Evolutionary conservation across 495 filamentous ascomycete genomes (phyloP), one percentile per base, ranked within the genome.

Genomic region (Annulohypoxylon stygium): DNA sequence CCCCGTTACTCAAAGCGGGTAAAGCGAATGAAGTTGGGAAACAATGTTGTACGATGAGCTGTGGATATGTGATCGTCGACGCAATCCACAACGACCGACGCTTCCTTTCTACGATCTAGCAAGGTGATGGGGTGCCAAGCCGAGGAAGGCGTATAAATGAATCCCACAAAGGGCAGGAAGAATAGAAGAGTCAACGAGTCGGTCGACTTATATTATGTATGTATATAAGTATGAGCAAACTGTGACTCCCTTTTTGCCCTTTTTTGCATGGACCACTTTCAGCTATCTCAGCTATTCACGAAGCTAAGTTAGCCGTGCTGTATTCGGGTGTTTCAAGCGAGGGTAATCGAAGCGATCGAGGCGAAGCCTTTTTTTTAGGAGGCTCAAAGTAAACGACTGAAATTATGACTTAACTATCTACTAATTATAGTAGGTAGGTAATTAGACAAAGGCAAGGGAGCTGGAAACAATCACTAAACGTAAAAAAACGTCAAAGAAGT

Each of bases 301-400:
- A 39, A 61, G 66, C 51, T 76, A 63, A 65, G 64, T 33, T 18
- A 70, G 66, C 61, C 69, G 67, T 55, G 71, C 71, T 64, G 47
- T 64, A 26, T 43, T 65, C 63, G 61, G 54, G 45, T 33, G 73
- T 73, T 68, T 75, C 71, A 70, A 70, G 61, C 61, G 71, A 67
- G 62, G 47, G 59, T 67, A 45, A 64, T 63, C 4, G 36, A 36
- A 58, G 39, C 66, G 71, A 74, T 57, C 54, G 70, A 73, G 61
- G 70, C 53, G 50, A 66, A 65, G 10, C 50, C 58, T 8, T 20
- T 55, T 30, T 65, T 65, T 65, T 48, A 51, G 20, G 59, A 76
- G 71, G 70, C 48, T 76, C 66, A 59, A 64, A 70, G 70, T 75
- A 76, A 76, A 63, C 75, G 75, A 70, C 39, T 36, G 70, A 61